phyloP scores from a whole-genome alignment of 768 basidiomycete genomes.

The Epithele typhae region DNA sequence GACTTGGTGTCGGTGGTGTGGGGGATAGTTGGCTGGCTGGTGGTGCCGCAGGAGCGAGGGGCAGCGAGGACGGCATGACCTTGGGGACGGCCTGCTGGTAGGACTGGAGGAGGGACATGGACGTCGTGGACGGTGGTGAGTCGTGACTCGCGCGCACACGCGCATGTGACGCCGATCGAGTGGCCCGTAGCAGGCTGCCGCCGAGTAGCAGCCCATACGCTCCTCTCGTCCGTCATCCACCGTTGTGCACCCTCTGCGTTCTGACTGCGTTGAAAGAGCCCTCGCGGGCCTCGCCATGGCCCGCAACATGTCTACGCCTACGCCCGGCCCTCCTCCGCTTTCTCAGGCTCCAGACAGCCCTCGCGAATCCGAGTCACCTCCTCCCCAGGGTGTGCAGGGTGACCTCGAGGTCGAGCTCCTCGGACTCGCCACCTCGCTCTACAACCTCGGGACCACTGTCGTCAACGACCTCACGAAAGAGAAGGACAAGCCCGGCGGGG shows the following conservation, averaged over 20 bases:
- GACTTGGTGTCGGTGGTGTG: conserved; percentile 23
- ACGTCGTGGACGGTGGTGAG: conserved; percentile 5
- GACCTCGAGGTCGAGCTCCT: conserved; percentile 74
- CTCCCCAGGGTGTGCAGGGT: conserved; percentile 64
- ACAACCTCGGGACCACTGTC: conserved; percentile 79
- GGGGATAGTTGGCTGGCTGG: conserved; percentile 14
- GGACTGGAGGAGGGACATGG: conserved; percentile 55
- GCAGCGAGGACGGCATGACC: conserved; percentile 18
- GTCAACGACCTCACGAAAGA: conserved; percentile 82
- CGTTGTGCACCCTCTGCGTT: no score
- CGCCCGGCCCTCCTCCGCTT: conserved; percentile 1
- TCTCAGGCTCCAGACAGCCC: conserved; percentile 54
- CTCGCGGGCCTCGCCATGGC: no score
- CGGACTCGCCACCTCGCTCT: conserved; percentile 71
- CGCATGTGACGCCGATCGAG: no score
- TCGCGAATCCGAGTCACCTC: conserved; percentile 68
- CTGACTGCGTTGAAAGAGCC: no score
- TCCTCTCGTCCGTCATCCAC: no score
- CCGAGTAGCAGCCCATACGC: no score
- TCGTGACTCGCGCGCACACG: no score
- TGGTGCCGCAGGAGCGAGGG: conserved; percentile 20
- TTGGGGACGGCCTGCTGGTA: conserved; percentile 25
- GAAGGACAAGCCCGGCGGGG: conserved; percentile 54
- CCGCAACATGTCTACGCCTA: conserved; percentile 14
- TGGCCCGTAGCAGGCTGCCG: no score